Percentiles rank a stretch among this genome's conserved stretches.
Evolutionary conservation across 768 basidiomycete species (phyloP).

Genomic region (Porpolomopsis calyptriformis): DNA sequence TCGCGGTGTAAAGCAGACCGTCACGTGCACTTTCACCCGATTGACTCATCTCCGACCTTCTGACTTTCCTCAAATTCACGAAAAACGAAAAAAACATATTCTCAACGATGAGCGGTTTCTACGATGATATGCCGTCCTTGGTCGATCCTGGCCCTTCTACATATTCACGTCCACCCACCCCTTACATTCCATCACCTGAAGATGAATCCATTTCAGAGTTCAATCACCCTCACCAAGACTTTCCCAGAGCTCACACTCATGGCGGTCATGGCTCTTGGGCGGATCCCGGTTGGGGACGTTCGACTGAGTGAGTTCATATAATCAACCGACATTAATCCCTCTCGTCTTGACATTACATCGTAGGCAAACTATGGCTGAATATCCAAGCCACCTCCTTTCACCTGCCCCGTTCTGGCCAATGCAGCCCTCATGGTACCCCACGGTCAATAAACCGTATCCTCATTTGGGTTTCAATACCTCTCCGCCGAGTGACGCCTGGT

Average conservation of each 20-base stretch:
- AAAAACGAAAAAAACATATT: no score
- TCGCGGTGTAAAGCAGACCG: no score
- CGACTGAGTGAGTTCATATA: no score
- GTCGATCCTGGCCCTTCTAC: slow-evolving; percentile 1
- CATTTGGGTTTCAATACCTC: not conserved
- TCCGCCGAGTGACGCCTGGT: not conserved
- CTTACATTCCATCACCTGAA: not conserved
- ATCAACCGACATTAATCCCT: no score
- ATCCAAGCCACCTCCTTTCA: not conserved
- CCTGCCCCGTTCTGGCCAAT: not conserved
- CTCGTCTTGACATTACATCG: no score
- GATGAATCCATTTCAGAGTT: not conserved
- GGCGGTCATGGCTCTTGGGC: no score
- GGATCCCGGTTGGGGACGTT: no score
- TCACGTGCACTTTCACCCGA: no score
- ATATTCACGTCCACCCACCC: not conserved
- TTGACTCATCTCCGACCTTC: no score
- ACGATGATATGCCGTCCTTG: slow-evolving; percentile 3
- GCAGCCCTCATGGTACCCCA: not conserved
- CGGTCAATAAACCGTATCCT: not conserved
- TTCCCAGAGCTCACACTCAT: no score
- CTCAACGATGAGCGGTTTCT: slow-evolving; percentile 1
- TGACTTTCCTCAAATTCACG: no score
- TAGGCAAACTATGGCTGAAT: no score
- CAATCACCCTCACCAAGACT: not conserved